A percentile compares a stretch with the other conserved stretches of the same genome.
phyloP scores from a whole-genome alignment of 192 early-diverging fungal species.

The Coemansia sp. region DNA sequence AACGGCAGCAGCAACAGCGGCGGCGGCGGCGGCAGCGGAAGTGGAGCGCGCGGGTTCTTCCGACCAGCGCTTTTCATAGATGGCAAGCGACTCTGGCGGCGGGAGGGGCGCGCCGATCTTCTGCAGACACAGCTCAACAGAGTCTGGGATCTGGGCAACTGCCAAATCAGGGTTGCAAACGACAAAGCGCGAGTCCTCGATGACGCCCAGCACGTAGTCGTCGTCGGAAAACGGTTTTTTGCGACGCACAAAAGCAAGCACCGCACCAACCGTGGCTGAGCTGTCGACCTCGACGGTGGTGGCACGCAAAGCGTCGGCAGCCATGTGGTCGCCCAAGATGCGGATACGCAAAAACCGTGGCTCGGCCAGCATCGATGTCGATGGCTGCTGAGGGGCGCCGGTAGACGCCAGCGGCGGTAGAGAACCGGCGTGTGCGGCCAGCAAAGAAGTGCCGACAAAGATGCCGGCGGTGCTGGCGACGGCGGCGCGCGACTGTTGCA shows the following conservation, averaged over 20 bases:
- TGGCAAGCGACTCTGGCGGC: slow-evolving; percentile 7
- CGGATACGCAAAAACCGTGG: slow-evolving; percentile 32
- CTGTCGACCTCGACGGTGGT: slow-evolving; percentile 80
- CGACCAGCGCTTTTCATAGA: slow-evolving; percentile 1
- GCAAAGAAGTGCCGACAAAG: slow-evolving; percentile 32
- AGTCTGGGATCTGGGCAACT: slow-evolving; percentile 58
- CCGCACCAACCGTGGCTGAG: slow-evolving; percentile 72
- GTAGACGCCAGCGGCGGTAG: slow-evolving; percentile 9
- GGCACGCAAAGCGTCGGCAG: slow-evolving; percentile 77
- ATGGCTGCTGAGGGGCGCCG: not conserved
- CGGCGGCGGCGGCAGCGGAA: slow-evolving; percentile 4
- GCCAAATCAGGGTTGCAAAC: slow-evolving; percentile 79
- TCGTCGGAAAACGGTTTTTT: slow-evolving; percentile 85
- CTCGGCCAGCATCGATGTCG: slow-evolving; percentile 8
- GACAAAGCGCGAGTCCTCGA: slow-evolving; percentile 68
- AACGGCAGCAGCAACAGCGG: not conserved
- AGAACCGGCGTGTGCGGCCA: slow-evolving; percentile 2
- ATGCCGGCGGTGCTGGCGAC: slow-evolving; percentile 35
- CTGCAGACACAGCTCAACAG: slow-evolving; percentile 46
- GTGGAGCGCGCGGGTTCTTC: not conserved
- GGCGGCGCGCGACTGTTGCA: slow-evolving; percentile 42
- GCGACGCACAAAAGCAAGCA: slow-evolving; percentile 81
- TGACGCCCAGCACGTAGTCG: slow-evolving; percentile 80
- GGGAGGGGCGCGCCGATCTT: slow-evolving; percentile 25
- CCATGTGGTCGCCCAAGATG: slow-evolving; percentile 23